Conservation (phyloP, 352 stramenopile species). For the Pythium phragmitis region DNA sequence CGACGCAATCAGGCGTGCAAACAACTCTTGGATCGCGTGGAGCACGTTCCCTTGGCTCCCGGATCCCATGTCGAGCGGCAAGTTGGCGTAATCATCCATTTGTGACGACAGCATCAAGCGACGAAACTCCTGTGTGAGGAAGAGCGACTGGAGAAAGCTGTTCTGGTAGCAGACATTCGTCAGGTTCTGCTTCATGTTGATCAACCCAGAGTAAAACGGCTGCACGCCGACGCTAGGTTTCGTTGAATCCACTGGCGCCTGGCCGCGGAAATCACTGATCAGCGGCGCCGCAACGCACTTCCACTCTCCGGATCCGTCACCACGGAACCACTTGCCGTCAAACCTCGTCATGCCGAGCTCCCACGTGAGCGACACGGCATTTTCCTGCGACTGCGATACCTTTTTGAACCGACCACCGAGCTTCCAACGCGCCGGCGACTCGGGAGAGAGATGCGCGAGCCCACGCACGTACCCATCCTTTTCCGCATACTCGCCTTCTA, state of each 20-base stretch:
- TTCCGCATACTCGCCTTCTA: constrained; percentile 72
- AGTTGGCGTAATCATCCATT: constrained; percentile 37
- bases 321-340: constrained; percentile 83
- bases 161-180: constrained; percentile 92
- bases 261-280: constrained; percentile 60
- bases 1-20: constrained; percentile 67
- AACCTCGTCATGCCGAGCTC: constrained; percentile 55
- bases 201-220: constrained; percentile 79
- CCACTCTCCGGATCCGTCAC: constrained; percentile 79
- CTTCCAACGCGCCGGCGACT: constrained; percentile 40
- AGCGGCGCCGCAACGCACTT: constrained; percentile 60
- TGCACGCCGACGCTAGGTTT: constrained; percentile 34
- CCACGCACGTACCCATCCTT: constrained; percentile 68
- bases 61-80: constrained; percentile 24
- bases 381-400: constrained; percentile 59
- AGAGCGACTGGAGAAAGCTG: constrained; percentile 86
- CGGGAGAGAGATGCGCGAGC: constrained; percentile 38
- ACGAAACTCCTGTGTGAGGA: constrained; percentile 85
- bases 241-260: constrained; percentile 34
- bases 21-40: constrained; percentile 65
- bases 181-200: constrained; percentile 90
- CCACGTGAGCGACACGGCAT: constrained; percentile 70
- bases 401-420: constrained; percentile 75
- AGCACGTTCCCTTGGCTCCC: constrained; percentile 45
- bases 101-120: constrained; percentile 65